A percentile compares a stretch with the other conserved stretches of the same genome.
Conservation (phyloP, 75 land plant species). For the Pinus taeda region DNA sequence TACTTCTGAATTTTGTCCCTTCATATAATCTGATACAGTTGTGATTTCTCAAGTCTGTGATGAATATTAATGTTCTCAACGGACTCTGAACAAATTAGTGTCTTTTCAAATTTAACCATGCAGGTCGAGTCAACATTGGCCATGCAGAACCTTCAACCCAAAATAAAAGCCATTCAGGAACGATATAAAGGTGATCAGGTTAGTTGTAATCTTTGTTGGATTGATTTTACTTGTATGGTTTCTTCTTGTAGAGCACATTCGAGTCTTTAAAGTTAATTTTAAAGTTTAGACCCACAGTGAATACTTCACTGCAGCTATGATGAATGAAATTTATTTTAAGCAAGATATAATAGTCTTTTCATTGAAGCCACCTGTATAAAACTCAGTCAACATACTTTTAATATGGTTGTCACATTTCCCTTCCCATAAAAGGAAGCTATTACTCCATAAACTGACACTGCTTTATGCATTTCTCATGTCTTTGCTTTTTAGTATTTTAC, state of each 20-base stretch:
- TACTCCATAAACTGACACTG: no score
- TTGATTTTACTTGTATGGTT: not conserved
- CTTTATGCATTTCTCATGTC: no score
- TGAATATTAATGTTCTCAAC: not conserved
- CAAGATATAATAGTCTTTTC: no score
- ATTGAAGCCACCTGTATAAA: no score
- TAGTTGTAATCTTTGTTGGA: not conserved
- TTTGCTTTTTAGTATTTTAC: no score
- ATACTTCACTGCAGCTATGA: not conserved
- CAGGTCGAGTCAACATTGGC: conserved; percentile 94
- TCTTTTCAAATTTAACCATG: not conserved
- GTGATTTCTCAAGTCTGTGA: not conserved
- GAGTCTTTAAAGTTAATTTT: not conserved
- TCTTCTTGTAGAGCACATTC: not conserved
- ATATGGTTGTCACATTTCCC: no score
- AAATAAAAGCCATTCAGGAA: conserved; percentile 92
- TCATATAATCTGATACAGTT: not conserved
- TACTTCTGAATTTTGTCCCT: not conserved
- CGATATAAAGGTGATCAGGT: conserved; percentile 95
- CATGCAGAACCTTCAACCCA: conserved; percentile 97
- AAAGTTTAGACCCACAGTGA: not conserved
- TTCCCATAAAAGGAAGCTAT: no score
- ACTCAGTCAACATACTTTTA: no score
- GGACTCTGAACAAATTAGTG: not conserved
- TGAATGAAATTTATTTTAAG: no score